phyloP scores from a whole-genome alignment of 768 basidiomycete species.

The Pisolithus albus region DNA sequence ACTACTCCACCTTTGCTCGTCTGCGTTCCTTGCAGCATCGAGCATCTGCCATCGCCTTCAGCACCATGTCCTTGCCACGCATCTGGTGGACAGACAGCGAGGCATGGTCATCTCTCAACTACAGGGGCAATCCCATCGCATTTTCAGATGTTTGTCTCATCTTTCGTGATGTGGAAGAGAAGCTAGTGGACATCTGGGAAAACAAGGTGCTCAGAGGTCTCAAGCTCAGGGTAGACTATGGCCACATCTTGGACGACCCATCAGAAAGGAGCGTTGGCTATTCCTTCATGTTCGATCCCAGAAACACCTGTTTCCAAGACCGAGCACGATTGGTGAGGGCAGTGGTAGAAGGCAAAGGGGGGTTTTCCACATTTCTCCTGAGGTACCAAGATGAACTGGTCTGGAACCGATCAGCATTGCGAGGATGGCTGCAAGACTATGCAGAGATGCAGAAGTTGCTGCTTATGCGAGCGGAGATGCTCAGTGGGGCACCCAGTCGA shows the following conservation, averaged over 20 bases:
- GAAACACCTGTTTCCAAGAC: constrained; percentile 1
- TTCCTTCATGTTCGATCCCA: background rate
- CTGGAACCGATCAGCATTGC: background rate
- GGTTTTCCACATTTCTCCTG: background rate
- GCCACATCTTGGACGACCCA: background rate
- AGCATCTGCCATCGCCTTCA: constrained; percentile 1
- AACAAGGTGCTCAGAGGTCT: background rate
- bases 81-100: constrained; percentile 3
- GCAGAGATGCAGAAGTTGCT: background rate
- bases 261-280: background rate
- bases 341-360: background rate
- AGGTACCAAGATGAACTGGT: background rate
- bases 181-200: background rate
- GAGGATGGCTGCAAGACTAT: background rate
- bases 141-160: background rate
- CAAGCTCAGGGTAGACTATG: background rate
- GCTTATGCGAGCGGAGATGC: background rate
- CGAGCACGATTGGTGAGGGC: background rate
- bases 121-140: background rate
- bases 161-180: background rate
- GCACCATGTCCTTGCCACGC: background rate
- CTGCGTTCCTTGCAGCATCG: background rate
- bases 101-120: background rate
- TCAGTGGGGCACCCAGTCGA: background rate
- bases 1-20: background rate